Conservation (phyloP, 2,329 filamentous ascomycete genomes). For the Malbranchea cinnamomea region DNA sequence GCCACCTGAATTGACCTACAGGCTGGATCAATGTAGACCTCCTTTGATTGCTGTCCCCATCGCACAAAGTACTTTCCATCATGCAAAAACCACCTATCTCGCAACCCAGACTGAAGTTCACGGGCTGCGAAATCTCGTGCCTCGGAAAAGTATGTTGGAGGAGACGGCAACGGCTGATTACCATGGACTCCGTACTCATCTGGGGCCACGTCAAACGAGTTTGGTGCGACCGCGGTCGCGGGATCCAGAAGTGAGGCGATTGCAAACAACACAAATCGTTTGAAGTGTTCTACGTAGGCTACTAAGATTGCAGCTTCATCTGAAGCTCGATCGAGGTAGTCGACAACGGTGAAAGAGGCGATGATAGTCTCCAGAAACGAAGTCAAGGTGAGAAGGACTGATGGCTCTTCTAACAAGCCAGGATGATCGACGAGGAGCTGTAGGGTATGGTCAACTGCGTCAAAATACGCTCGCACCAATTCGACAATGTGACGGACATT, state of each 20-base stretch:
- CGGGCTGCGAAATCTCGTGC: slow-evolving; percentile 21
- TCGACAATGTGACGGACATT: slow-evolving; percentile 23
- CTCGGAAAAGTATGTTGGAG: slow-evolving; percentile 12
- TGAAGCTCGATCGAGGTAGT: slow-evolving; percentile 32
- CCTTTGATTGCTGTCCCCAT: slow-evolving; percentile 29
- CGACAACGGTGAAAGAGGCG: slow-evolving; percentile 27
- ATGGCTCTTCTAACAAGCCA: slow-evolving; percentile 22
- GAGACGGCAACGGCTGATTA: slow-evolving; percentile 3
- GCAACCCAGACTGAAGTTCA: slow-evolving; percentile 30
- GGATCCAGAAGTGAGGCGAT: slow-evolving; percentile 14
- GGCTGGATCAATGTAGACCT: slow-evolving; percentile 26
- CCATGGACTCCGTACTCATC: not conserved
- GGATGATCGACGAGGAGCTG: slow-evolving; percentile 21
- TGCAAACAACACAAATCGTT: slow-evolving; percentile 23
- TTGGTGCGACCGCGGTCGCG: slow-evolving; percentile 7
- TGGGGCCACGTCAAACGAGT: slow-evolving; percentile 11
- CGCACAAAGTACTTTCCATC: slow-evolving; percentile 33
- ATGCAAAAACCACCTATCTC: slow-evolving; percentile 32
- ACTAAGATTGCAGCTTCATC: slow-evolving; percentile 14
- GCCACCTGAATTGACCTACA: slow-evolving; percentile 12
- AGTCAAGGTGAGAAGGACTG: slow-evolving; percentile 23
- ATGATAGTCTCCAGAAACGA: slow-evolving; percentile 28
- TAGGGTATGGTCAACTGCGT: slow-evolving; percentile 23
- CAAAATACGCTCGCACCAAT: slow-evolving; percentile 25
- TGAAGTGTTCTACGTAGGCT: slow-evolving; percentile 24